phyloP scores from a whole-genome alignment of 768 basidiomycete genomes.

The Lactarius deliciosus region DNA sequence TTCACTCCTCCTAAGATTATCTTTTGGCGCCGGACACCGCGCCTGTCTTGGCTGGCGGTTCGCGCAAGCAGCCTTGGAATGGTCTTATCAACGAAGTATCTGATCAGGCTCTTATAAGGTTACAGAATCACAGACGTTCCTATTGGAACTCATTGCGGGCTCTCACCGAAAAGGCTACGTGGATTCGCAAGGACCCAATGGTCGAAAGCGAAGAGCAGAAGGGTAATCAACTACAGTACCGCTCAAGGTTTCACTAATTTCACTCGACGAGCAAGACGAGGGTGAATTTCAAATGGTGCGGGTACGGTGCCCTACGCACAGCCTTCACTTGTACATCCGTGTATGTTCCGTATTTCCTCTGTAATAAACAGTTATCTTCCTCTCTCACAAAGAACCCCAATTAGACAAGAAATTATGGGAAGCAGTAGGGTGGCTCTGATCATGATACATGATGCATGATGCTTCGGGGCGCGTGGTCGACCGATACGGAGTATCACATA shows the following conservation, averaged over 20 bases:
- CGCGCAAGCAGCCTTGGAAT: conserved; percentile 10
- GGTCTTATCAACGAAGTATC: background rate
- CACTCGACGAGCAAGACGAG: no score
- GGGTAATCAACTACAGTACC: conserved; percentile 28
- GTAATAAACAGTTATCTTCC: background rate
- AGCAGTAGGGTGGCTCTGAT: background rate
- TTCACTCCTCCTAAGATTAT: conserved; percentile 14
- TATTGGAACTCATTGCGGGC: conserved; percentile 53
- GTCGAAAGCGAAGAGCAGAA: conserved; percentile 20
- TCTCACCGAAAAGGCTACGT: conserved; percentile 38
- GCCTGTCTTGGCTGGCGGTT: conserved; percentile 26
- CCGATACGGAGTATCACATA: background rate
- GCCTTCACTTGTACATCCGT: no score
- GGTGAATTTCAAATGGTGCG: background rate
- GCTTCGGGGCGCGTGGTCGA: background rate
- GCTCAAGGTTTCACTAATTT: conserved; percentile 9
- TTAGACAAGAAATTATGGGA: background rate
- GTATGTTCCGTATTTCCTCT: background rate
- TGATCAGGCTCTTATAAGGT: conserved; percentile 27
- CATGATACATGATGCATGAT: background rate
- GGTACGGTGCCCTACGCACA: no score
- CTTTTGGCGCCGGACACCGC: conserved; percentile 24
- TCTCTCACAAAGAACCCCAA: background rate
- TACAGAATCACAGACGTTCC: conserved; percentile 56
- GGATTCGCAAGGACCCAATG: conserved; percentile 34